These are phyloP conservation scores for Cardamine occulta DNA, from an alignment of 345 rosid species.

Conservation along the genomic window DNA sequence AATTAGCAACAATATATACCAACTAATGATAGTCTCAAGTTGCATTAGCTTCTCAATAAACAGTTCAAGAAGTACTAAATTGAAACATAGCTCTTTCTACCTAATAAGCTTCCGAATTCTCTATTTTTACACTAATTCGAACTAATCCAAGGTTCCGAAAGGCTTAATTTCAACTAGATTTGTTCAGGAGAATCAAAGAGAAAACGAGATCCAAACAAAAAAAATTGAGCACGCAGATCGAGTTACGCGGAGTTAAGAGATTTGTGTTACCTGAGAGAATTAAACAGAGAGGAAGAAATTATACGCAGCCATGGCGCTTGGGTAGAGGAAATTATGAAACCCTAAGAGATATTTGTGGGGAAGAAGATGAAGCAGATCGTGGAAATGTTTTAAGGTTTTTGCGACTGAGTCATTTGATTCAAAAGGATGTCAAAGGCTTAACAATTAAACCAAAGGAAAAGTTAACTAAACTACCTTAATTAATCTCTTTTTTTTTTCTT, in stretches of 20 bases:
- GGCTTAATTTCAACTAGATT: background rate
- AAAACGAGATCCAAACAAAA: conserved; percentile 25
- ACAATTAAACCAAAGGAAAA: background rate
- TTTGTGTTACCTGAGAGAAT: conserved; percentile 34
- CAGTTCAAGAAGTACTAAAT: background rate
- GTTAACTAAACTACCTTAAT: background rate
- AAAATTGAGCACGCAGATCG: conserved; percentile 19
- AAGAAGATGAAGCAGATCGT: conserved; percentile 24
- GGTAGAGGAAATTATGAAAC: conserved; percentile 12
- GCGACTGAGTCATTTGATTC: background rate
- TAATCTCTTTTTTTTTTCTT: background rate
- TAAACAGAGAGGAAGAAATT: conserved; percentile 30
- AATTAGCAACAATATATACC: conserved; percentile 1
- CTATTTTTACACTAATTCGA: background rate
- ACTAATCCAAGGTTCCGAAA: conserved; percentile 1
- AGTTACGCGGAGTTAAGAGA: background rate
- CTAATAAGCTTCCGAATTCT: background rate
- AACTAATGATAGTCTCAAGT: background rate
- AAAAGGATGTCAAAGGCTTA: background rate
- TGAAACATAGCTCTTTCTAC: background rate
- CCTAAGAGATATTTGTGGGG: conserved; percentile 21
- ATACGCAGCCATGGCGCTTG: conserved; percentile 25
- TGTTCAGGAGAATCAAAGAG: conserved; percentile 3
- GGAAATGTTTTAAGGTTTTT: conserved; percentile 32
- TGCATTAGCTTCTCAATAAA: background rate